These are phyloP conservation scores for Eleusine coracana DNA, from an alignment of 176 grass and related monocot genomes.

Conservation along the genomic window DNA sequence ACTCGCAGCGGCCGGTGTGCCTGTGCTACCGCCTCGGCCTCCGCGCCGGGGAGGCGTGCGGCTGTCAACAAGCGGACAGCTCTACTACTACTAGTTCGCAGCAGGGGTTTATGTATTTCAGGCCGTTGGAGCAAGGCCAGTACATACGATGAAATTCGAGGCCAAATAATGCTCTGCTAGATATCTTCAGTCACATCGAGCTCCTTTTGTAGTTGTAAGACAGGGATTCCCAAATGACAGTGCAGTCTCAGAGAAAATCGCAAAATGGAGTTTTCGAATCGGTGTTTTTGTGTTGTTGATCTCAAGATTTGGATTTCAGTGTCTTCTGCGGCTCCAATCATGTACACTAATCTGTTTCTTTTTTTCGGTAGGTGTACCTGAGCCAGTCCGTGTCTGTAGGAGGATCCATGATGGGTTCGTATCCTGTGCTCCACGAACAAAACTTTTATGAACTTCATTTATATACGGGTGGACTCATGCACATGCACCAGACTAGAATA, in stretches of 20 bases:
- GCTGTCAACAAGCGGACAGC: constrained; percentile 51
- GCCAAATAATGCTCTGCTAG: neutral
- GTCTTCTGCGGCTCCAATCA: constrained; percentile 11
- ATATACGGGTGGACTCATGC: neutral
- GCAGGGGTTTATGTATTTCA: constrained; percentile 49
- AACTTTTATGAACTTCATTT: neutral
- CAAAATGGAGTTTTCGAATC: neutral
- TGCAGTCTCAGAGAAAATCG: neutral
- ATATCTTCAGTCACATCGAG: constrained; percentile 11
- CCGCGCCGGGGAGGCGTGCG: constrained; percentile 54
- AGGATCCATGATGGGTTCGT: too few relatives aligned
- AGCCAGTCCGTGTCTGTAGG: neutral
- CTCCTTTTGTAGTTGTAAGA: constrained; percentile 27
- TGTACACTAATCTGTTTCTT: constrained; percentile 26
- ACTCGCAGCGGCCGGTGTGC: constrained; percentile 44
- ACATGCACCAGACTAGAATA: neutral
- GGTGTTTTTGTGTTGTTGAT: too few relatives aligned
- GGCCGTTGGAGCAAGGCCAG: constrained; percentile 72
- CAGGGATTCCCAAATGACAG: constrained; percentile 4
- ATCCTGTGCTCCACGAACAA: constrained; percentile 4
- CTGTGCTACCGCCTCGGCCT: constrained; percentile 78
- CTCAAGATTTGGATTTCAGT: constrained; percentile 30
- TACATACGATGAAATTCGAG: constrained; percentile 42
- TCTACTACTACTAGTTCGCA: neutral
- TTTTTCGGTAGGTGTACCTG: constrained; percentile 19